A percentile compares a stretch with the other conserved stretches of the same genome.
Conservation (phyloP, 2,329 filamentous ascomycete species). For the Trematosphaeria pertusa region DNA sequence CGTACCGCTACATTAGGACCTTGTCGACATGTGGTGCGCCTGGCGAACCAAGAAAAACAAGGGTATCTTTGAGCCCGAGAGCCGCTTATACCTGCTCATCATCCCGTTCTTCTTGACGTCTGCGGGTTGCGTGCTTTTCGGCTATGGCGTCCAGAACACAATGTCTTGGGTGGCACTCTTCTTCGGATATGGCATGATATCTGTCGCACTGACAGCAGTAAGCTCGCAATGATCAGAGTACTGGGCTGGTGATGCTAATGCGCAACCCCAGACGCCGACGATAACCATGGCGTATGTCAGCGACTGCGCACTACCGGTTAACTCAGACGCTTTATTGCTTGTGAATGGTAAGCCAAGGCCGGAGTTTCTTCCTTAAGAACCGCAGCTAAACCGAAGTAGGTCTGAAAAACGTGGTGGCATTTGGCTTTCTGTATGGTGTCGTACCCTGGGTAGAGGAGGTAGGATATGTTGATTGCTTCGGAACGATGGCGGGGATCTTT, state of each 20-base stretch:
- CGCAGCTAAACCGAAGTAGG: not conserved
- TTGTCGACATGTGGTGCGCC: slow-evolving; percentile 53
- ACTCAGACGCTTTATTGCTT: slow-evolving; percentile 46
- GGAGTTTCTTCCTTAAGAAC: not conserved
- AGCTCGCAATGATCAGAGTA: slow-evolving; percentile 1
- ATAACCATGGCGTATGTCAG: slow-evolving; percentile 55
- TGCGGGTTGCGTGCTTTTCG: slow-evolving; percentile 54
- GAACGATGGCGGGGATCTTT: slow-evolving; percentile 48
- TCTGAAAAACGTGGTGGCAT: slow-evolving; percentile 57
- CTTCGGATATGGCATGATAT: slow-evolving; percentile 56
- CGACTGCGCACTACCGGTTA: slow-evolving; percentile 47
- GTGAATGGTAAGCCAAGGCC: slow-evolving; percentile 35
- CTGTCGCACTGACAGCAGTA: slow-evolving; percentile 50
- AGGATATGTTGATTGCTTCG: slow-evolving; percentile 47
- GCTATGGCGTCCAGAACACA: slow-evolving; percentile 52
- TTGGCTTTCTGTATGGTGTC: slow-evolving; percentile 56
- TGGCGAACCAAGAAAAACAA: slow-evolving; percentile 49
- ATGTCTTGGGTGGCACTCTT: slow-evolving; percentile 55
- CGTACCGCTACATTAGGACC: no score
- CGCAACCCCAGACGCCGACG: slow-evolving; percentile 14
- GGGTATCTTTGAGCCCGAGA: slow-evolving; percentile 57
- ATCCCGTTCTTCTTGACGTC: slow-evolving; percentile 53
- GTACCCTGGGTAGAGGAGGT: slow-evolving; percentile 50
- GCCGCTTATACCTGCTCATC: slow-evolving; percentile 49
- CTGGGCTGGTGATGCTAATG: not conserved